phyloP scores from a whole-genome alignment of 768 basidiomycete species.

The Harrya chromipes region DNA sequence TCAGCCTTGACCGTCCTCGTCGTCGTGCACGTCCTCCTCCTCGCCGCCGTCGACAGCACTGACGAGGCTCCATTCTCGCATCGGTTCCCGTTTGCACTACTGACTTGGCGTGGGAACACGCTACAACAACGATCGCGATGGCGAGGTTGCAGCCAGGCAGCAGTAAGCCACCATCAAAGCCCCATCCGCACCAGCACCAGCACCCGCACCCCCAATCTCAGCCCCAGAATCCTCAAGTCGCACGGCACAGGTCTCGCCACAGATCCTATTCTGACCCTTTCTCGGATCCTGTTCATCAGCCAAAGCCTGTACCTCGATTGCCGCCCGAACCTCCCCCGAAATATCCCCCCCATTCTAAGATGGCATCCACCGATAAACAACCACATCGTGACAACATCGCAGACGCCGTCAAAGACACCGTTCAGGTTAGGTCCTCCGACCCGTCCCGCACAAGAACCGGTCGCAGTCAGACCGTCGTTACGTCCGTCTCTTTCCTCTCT shows the following conservation, averaged over 20 bases:
- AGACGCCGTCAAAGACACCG: constrained; percentile 69
- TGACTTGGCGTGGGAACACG: constrained; percentile 25
- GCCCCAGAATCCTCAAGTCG: constrained; percentile 18
- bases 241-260: constrained; percentile 35
- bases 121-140: constrained; percentile 16
- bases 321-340: constrained; percentile 37
- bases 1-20: background rate
- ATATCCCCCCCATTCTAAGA: constrained; percentile 24
- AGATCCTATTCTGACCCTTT: constrained; percentile 56
- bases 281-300: constrained; percentile 35
- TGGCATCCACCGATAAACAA: constrained; percentile 30
- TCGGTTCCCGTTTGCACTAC: too few species aligned
- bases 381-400: constrained; percentile 42
- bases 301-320: constrained; percentile 39
- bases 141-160: constrained; percentile 9
- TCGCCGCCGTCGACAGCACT: constrained; percentile 9
- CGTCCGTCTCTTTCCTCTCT: constrained; percentile 10
- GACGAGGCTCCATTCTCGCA: constrained; percentile 6
- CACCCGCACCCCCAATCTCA: constrained; percentile 5
- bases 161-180: constrained; percentile 28
- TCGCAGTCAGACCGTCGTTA: constrained; percentile 55
- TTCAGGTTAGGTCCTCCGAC: constrained; percentile 48
- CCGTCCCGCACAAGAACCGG: constrained; percentile 46
- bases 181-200: constrained; percentile 8
- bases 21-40: constrained; percentile 2